phyloP scores from a whole-genome alignment of 441 rosid genomes.

The Erodium texanum region DNA sequence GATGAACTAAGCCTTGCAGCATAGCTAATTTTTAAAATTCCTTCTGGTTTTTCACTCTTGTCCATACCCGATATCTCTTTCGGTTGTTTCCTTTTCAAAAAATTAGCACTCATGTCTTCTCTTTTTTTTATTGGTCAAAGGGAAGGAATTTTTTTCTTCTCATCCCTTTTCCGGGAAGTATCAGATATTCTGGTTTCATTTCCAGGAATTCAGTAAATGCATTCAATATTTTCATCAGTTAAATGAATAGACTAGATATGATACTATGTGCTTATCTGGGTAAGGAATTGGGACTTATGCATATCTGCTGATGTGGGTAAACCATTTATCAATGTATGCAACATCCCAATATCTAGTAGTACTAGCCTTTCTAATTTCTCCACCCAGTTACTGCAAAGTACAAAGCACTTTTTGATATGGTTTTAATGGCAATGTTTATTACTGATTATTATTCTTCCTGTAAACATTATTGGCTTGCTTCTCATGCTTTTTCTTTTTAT shows the following conservation, averaged over 20 bases:
- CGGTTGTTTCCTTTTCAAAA: background rate
- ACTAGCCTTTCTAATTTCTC: background rate
- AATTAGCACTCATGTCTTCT: background rate
- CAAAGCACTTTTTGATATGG: background rate
- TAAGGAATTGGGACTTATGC: background rate
- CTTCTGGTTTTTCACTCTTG: background rate
- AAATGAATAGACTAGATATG: background rate
- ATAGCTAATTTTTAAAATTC: background rate
- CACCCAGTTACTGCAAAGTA: background rate
- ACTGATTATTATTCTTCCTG: background rate
- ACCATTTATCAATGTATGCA: background rate
- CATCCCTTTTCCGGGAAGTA: background rate
- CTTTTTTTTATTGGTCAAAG: background rate
- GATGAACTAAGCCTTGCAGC: background rate
- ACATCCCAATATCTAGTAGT: background rate
- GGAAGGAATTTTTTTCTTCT: background rate
- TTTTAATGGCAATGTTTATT: background rate
- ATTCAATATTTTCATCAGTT: background rate
- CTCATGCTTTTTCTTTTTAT: constrained; percentile 9
- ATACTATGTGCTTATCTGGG: background rate
- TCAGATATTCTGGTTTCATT: background rate
- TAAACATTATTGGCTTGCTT: background rate
- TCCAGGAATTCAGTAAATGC: background rate
- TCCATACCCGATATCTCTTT: background rate
- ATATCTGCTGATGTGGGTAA: background rate